A percentile compares a stretch with the other conserved stretches of the same genome.
These are phyloP conservation scores for Coffea eugenioides DNA, from an alignment of 257 asterid genomes.

Conservation along the genomic window DNA sequence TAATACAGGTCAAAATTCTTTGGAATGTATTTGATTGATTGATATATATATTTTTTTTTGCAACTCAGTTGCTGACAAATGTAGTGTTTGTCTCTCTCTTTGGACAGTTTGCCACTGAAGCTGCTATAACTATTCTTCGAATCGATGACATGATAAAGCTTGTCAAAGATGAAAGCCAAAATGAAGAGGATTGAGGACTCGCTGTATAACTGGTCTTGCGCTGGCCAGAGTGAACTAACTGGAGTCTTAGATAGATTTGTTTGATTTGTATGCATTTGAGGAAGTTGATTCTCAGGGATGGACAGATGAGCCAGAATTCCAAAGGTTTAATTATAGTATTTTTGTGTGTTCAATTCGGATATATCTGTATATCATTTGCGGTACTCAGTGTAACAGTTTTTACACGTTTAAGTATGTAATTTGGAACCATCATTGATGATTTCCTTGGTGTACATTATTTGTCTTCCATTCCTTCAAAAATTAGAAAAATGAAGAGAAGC, in stretches of 20 bases:
- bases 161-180: constrained; percentile 76
- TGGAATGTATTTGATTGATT: not conserved
- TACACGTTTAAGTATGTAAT: too few relatives aligned
- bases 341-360: too few relatives aligned
- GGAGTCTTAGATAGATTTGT: not conserved
- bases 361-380: too few relatives aligned
- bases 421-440: too few relatives aligned
- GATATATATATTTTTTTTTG: not conserved
- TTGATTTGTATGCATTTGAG: too few relatives aligned
- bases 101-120: constrained; percentile 96
- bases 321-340: too few relatives aligned
- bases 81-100: not conserved
- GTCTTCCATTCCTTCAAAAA: too few relatives aligned
- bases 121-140: constrained; percentile 95
- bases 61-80: not conserved
- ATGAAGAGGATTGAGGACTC: constrained; percentile 34
- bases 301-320: too few relatives aligned
- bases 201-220: not conserved
- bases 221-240: constrained; percentile 3
- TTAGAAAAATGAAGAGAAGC: too few relatives aligned
- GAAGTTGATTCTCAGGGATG: too few relatives aligned
- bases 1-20: constrained; percentile 60
- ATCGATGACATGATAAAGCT: constrained; percentile 97
- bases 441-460: too few relatives aligned
- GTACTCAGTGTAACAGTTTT: too few relatives aligned